Evolutionary conservation across 257 asterid species (phyloP).

Genomic region (Galeopsis tetrahit): DNA sequence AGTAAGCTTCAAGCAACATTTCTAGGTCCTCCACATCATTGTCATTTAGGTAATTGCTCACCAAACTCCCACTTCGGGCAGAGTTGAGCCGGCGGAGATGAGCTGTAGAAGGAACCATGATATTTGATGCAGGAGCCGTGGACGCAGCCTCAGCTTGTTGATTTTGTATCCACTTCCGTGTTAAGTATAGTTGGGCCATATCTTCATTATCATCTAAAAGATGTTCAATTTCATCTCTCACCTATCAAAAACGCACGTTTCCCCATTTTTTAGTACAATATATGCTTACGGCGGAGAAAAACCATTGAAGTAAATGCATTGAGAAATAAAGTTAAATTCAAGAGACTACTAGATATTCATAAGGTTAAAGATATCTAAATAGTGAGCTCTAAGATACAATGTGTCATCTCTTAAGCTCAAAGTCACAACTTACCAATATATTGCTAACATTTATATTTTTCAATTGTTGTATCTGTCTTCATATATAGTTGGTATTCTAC

Average conservation of each 20-base stretch:
- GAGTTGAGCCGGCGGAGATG: conserved; percentile 75
- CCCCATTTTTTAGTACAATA: conserved; percentile 16
- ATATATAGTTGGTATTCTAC: not conserved
- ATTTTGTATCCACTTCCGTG: conserved; percentile 83
- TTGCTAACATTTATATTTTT: not conserved
- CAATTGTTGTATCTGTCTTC: not conserved
- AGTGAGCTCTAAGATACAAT: conserved; percentile 5
- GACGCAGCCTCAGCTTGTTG: conserved; percentile 72
- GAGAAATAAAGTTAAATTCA: not conserved
- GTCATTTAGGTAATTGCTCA: conserved; percentile 66
- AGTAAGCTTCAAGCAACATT: conserved; percentile 98
- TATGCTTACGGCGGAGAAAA: conserved; percentile 1
- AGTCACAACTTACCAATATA: not conserved
- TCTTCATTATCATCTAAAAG: conserved; percentile 96
- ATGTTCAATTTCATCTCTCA: conserved; percentile 98
- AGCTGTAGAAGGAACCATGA: conserved; percentile 51
- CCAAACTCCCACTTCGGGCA: conserved; percentile 72
- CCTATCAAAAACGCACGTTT: conserved; percentile 51
- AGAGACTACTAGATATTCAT: too few species aligned
- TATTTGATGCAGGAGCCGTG: conserved; percentile 55
- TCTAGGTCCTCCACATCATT: conserved; percentile 95
- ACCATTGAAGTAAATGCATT: not conserved
- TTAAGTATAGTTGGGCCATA: conserved; percentile 87
- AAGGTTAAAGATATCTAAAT: conserved; percentile 2
- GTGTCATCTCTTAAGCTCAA: conserved; percentile 8